Evolutionary conservation across 1,139 yeast genomes (phyloP).

Genomic region (Yamadazyma taylorii): DNA sequence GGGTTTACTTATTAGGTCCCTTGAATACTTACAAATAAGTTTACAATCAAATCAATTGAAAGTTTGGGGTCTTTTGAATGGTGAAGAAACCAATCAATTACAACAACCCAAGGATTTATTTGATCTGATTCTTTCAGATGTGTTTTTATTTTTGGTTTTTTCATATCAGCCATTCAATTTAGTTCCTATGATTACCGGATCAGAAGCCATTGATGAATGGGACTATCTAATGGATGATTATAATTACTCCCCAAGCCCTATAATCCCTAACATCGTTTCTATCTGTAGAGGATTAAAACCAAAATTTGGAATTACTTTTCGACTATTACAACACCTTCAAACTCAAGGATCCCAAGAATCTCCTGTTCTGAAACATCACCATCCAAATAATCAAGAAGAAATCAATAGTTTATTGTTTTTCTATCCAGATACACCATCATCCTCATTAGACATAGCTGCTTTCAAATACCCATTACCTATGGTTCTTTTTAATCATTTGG

Average conservation of each 20-base stretch:
- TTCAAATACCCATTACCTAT: background rate
- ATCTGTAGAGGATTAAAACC: background rate
- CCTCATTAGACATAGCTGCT: too few species aligned
- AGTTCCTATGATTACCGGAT: constrained; percentile 16
- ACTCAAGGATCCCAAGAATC: background rate
- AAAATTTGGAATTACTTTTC: background rate
- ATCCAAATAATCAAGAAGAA: too few species aligned
- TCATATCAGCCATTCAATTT: constrained; percentile 28
- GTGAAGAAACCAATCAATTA: too few species aligned
- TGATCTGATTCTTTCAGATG: background rate
- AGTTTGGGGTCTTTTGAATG: background rate
- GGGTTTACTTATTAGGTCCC: constrained; percentile 1
- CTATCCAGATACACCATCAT: too few species aligned
- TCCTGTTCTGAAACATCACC: too few species aligned
- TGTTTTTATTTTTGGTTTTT: constrained; percentile 21
- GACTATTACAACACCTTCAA: background rate
- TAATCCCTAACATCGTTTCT: background rate
- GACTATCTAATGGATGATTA: too few species aligned
- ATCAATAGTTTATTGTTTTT: too few species aligned
- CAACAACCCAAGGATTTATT: background rate
- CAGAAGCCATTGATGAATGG: too few species aligned
- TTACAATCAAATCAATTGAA: background rate
- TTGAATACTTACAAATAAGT: constrained; percentile 2
- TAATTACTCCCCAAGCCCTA: too few species aligned
- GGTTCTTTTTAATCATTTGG: too few species aligned